Evolutionary conservation across 306 rosid genomes (phyloP).

Genomic region (Gillenia trifoliata): DNA sequence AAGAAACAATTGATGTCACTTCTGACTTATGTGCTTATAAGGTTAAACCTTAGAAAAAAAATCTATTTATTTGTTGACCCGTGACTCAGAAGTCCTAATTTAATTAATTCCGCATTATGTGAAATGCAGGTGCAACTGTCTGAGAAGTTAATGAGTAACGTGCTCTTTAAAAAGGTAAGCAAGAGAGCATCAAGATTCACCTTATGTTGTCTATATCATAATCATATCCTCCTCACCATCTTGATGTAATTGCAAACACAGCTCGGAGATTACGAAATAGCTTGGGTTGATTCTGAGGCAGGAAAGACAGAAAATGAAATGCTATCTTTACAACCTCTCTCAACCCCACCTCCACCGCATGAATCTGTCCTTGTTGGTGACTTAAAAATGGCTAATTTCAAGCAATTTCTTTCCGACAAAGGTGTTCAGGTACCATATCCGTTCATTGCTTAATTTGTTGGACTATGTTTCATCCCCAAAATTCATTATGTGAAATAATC

Average conservation of each 20-base stretch:
- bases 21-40: conserved; percentile 95
- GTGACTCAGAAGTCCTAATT: conserved; percentile 6
- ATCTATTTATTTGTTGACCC: conserved; percentile 13
- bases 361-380: conserved; percentile 91
- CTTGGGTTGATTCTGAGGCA: conserved; percentile 90
- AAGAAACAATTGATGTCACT: conserved; percentile 90
- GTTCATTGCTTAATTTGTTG: neutral
- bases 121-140: conserved; percentile 80
- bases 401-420: conserved; percentile 86
- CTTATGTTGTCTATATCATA: conserved; percentile 1
- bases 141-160: conserved; percentile 88
- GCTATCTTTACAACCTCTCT: conserved; percentile 62
- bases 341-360: conserved; percentile 61
- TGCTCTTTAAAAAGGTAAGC: conserved; percentile 82
- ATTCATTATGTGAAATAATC: neutral
- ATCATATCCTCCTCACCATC: conserved; percentile 7
- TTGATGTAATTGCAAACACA: conserved; percentile 33
- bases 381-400: conserved; percentile 86
- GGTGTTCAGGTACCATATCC: conserved; percentile 68
- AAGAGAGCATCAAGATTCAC: neutral
- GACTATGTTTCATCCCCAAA: neutral
- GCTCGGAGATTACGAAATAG: conserved; percentile 86
- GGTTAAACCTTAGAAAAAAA: conserved; percentile 32
- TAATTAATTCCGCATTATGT: conserved; percentile 14
- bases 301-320: conserved; percentile 63